Conservation (phyloP, 2,329 filamentous ascomycete genomes). For the Exutisphaerella laricina region DNA sequence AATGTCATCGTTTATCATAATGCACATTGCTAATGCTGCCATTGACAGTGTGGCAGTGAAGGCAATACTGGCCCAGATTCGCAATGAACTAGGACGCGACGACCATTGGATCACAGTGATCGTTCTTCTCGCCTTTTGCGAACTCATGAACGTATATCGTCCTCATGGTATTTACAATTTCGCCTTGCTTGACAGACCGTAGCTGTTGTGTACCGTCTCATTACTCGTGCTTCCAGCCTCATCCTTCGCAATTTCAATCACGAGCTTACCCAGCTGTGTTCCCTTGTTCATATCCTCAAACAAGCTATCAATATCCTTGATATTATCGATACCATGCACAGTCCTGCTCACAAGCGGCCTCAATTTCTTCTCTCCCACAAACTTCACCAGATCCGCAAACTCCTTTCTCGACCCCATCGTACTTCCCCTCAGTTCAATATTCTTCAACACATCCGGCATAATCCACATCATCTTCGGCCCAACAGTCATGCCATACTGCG, state of each 20-base stretch:
- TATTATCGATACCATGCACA: conserved; percentile 64
- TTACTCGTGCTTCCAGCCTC: conserved; percentile 23
- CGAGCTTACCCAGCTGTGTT: conserved; percentile 86
- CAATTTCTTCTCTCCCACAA: conserved; percentile 68
- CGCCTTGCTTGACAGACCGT: no score
- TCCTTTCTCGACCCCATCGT: conserved; percentile 91
- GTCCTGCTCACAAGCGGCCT: conserved; percentile 67
- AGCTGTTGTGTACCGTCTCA: no score
- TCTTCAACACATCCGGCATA: conserved; percentile 79
- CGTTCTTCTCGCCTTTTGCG: no score
- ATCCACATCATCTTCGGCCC: conserved; percentile 78
- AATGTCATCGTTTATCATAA: no score
- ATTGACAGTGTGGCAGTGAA: no score
- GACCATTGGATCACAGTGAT: no score
- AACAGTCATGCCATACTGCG: conserved; percentile 86
- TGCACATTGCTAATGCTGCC: no score
- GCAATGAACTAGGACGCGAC: no score
- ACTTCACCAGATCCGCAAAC: conserved; percentile 84
- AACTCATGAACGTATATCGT: no score
- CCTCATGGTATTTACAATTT: no score
- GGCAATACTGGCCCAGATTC: no score
- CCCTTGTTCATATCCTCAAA: conserved; percentile 86
- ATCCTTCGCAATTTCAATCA: conserved; percentile 59
- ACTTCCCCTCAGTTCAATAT: conserved; percentile 76
- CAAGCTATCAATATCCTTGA: conserved; percentile 71